Evolutionary conservation across 75 land plant genomes (phyloP).

Genomic region (Larix kaempferi): DNA sequence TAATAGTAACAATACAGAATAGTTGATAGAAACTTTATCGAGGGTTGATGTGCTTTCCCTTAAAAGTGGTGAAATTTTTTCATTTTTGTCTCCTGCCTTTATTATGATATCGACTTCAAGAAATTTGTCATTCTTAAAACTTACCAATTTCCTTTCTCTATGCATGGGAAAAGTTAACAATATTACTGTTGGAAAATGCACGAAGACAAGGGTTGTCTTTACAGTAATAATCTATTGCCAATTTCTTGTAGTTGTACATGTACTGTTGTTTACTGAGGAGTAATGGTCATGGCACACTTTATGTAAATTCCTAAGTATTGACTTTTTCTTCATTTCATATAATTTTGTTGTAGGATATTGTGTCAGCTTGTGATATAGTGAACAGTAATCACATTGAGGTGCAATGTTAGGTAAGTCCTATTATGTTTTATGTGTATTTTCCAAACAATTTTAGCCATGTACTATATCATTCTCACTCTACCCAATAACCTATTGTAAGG

Average conservation of each 20-base stretch:
- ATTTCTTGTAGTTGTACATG: neutral
- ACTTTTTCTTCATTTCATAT: slow-evolving; percentile 7
- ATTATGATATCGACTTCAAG: neutral
- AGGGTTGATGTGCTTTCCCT: slow-evolving; percentile 16
- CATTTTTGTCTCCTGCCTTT: neutral
- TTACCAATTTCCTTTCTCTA: neutral
- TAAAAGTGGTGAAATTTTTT: neutral
- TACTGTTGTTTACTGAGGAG: neutral
- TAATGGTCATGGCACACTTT: neutral
- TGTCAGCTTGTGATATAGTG: slow-evolving; percentile 97
- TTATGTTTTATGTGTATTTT: neutral
- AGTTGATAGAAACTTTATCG: neutral
- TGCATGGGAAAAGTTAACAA: slow-evolving; percentile 93
- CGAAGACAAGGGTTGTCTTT: slow-evolving; percentile 86
- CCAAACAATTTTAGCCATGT: neutral
- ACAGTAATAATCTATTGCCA: slow-evolving; percentile 30
- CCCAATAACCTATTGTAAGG: neutral
- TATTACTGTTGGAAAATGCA: slow-evolving; percentile 92
- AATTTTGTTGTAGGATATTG: slow-evolving; percentile 70
- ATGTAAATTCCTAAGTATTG: neutral
- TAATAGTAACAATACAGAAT: neutral
- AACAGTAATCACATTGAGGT: slow-evolving; percentile 94
- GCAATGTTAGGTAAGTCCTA: slow-evolving; percentile 79
- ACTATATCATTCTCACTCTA: neutral
- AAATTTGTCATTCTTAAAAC: neutral